A percentile compares a stretch with the other conserved stretches of the same genome.
These are phyloP conservation scores for Melanogaster broomeanus DNA, from an alignment of 768 basidiomycete genomes.

Conservation along the genomic window DNA sequence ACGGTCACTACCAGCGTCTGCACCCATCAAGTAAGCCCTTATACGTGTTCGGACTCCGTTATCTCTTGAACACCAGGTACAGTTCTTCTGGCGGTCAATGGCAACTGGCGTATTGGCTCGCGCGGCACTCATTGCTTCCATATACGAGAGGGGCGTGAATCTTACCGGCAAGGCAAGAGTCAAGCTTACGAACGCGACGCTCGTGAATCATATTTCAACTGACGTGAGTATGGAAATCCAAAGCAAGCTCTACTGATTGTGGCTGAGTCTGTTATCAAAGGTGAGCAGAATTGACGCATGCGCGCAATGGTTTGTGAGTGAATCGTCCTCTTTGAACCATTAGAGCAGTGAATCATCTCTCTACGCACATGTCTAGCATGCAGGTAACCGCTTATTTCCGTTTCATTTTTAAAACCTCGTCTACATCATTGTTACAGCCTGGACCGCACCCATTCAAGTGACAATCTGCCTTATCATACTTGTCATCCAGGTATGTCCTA, in stretches of 20 bases:
- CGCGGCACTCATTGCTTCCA: slow-evolving; percentile 64
- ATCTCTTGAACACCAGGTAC: background rate
- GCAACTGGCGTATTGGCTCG: slow-evolving; percentile 64
- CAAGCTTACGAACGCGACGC: slow-evolving; percentile 57
- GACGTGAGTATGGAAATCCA: slow-evolving; percentile 47
- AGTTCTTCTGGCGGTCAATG: slow-evolving; percentile 77
- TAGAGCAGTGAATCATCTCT: background rate
- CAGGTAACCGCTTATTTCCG: slow-evolving; percentile 27
- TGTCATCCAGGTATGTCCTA: slow-evolving; percentile 51
- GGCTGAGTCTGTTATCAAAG: slow-evolving; percentile 25
- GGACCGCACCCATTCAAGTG: slow-evolving; percentile 72
- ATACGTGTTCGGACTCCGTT: background rate
- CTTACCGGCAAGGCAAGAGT: slow-evolving; percentile 69
- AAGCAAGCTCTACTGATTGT: background rate
- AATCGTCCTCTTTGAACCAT: background rate
- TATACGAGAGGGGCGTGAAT: slow-evolving; percentile 69
- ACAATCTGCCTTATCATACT: slow-evolving; percentile 60
- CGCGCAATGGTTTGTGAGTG: slow-evolving; percentile 73
- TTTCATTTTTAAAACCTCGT: background rate
- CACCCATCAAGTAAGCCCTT: slow-evolving; percentile 55
- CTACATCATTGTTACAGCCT: slow-evolving; percentile 36
- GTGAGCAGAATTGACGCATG: slow-evolving; percentile 59
- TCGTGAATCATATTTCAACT: slow-evolving; percentile 64
- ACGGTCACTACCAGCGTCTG: slow-evolving; percentile 55
- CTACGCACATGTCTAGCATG: slow-evolving; percentile 38